Evolutionary conservation across 768 basidiomycete genomes (phyloP), one percentile per base, ranked within the genome.

Genomic region (Clathrus columnatus): DNA sequence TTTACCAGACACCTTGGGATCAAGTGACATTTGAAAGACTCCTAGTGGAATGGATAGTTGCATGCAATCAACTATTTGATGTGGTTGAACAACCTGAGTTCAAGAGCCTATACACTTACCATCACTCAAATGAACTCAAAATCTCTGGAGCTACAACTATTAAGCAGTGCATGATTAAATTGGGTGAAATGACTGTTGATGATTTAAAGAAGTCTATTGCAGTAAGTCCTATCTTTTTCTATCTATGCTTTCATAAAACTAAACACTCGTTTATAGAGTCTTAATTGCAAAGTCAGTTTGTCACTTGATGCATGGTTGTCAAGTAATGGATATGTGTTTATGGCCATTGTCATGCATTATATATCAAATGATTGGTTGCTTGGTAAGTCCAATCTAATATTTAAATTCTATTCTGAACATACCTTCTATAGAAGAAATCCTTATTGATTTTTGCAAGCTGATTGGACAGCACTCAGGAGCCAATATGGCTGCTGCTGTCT

Each of bases 281-380:
- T 61, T 43, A 30, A 55, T 5, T 24, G 56, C 4, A 64, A 64
- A 17, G 53, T 67, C 20, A 42, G 46, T 8, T 52, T 65, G 14
- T 65, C 59, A 1, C 58, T 67, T 16, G 62, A 67, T 51, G 60
- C 57, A 11, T 67, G 65, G 64, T 63, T 63, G 17, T 67, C 64
- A n/a, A 64, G 61, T 44, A 67, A 67, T 30, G 54, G 56, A 11
- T 59, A 61, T 56, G 64, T 62, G 2, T 67, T 67, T 26, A 32
- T 65, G 14, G 65, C 64, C 0, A 64, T 67, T 45, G 58, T 67
- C 21, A 61, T 59, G 4, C 65, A 67, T 43, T 65, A 60, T 23
- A 44, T 65, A 11, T 60, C 51, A 8, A 65, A 64, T 47, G 51
- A 62, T 21, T 61, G 63, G 7, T 29, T 59, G 23, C 60, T 64